Evolutionary conservation across 2,329 filamentous ascomycete genomes (phyloP), one percentile per base, ranked within the genome.

Genomic region (Nemania diffusa): DNA sequence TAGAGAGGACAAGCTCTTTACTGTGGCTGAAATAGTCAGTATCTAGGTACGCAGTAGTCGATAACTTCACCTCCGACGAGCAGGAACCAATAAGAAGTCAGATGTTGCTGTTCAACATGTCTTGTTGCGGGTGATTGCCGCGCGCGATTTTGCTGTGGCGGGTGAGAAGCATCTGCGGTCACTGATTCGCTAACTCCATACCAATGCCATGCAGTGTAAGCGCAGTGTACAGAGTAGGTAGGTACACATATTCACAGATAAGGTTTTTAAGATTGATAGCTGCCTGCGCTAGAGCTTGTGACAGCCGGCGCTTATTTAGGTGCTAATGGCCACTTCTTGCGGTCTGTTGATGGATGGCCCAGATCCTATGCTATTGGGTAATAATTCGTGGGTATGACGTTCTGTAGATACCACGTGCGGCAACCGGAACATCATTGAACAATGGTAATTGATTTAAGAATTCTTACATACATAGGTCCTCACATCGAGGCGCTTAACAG

Each of bases 221-320:
- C n/a, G n/a, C n/a, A n/a, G n/a, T 44, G 0, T 40, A 7, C 40
- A 55, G 46, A 64, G 32, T 5, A 42, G 29, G 32, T 7, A 27
- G 22, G 17, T 58, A 53, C 44, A 50, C 9, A 48, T 37, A 11
- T 17, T 34, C 32, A 26, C 22, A n/a, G 44, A 52, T 44, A 58
- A 48, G 44, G 32, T 42, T 55, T 51, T 57, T 55, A 32, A 27
- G 32, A 55, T 57, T 48, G 50, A 37, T 13, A 29, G 53, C 17
- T n/a, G 5, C 17, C 32, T n/a, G n/a, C n/a, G n/a, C n/a, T 40
- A 20, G 24, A 55, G 22, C 27, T 55, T 53, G 40, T 66, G 59
- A 42, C 37, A 62, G 52, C 52, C 20, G 46, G 67, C 64, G 67
- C 67, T 67, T 69, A 67, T 48, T 56, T 24, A 42, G 44, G 40